A percentile compares a stretch with the other conserved stretches of the same genome.
These are phyloP conservation scores for Myxozyma neglecta DNA, from an alignment of 805 yeast genomes.

Conservation along the genomic window DNA sequence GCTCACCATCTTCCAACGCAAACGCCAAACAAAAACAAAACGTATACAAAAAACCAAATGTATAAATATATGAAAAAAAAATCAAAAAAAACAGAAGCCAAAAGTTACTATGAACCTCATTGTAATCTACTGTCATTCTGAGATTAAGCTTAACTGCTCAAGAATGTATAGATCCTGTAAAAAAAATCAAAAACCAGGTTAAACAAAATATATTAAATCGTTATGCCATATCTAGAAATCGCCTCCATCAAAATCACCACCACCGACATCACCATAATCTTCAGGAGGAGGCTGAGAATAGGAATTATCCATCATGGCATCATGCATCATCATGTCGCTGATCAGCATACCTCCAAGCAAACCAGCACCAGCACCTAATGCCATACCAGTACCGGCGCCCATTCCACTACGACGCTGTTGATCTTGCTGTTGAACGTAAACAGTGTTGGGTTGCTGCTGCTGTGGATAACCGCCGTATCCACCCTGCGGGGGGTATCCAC, in stretches of 20 bases:
- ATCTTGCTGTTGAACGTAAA: slow-evolving; percentile 36
- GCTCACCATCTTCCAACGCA: no score
- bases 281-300: slow-evolving; percentile 35
- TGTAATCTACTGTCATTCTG: no score
- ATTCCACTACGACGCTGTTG: slow-evolving; percentile 42
- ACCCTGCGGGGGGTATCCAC: slow-evolving; percentile 34
- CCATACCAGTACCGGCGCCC: slow-evolving; percentile 46
- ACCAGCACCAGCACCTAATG: slow-evolving; percentile 59
- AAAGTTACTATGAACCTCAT: no score
- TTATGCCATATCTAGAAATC: slow-evolving; percentile 7
- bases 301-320: slow-evolving; percentile 31
- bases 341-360: slow-evolving; percentile 60
- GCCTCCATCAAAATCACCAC: slow-evolving; percentile 36
- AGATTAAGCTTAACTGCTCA: no score
- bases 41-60: no score
- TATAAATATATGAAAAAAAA: no score
- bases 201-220: neutral
- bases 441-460: slow-evolving; percentile 32
- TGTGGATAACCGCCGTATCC: slow-evolving; percentile 31
- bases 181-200: neutral
- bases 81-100: no score
- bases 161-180: no score
- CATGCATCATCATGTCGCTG: slow-evolving; percentile 46
- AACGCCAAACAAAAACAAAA: no score
- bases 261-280: slow-evolving; percentile 37